Base-by-base conservation (phyloP, 148 eudicot genomes). In the Rheum nobile region DNA sequence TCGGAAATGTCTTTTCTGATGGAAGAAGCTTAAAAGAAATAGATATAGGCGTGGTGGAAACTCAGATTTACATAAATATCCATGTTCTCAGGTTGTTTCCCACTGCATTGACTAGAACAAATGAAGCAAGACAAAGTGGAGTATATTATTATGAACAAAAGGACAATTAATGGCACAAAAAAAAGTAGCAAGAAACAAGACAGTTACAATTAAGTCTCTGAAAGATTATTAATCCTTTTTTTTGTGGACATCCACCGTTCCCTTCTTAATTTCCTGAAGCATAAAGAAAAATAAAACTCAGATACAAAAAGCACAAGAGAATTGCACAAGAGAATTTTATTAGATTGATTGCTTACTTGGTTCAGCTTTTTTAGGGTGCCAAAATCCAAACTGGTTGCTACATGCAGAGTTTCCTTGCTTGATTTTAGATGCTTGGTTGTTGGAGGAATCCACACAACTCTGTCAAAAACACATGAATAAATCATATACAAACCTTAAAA, bases 21-120 rank as follows among this genome's bases (percentile, higher is more conserved):
- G n/a, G n/a, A n/a, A n/a, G n/a, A n/a, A n/a, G n/a, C n/a, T n/a
- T n/a, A n/a, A n/a, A n/a, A n/a, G n/a, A n/a, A n/a, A n/a, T n/a
- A n/a, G n/a, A n/a, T n/a, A n/a, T n/a, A n/a, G n/a, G n/a, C n/a
- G n/a, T n/a, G n/a, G n/a, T n/a, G n/a, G n/a, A n/a, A n/a, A n/a
- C n/a, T n/a, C n/a, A n/a, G n/a, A n/a, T n/a, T n/a, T n/a, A n/a
- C n/a, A n/a, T n/a, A n/a, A n/a, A n/a, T n/a, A n/a, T n/a, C n/a
- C n/a, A n/a, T n/a, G n/a, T n/a, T n/a, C n/a, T n/a, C n/a, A n/a
- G n/a, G n/a, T n/a, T n/a, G n/a, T n/a, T 84, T 80, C 90, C 85
- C 65, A 75, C 32, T 77, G n/a, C 80, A 75, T 75, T 79, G 87
- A 86, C 90, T 84, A 10, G 16, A 44, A 44, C 48, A 44, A 81